Evolutionary conservation across 768 basidiomycete genomes (phyloP).

Genomic region (Chalciporus piperatus): DNA sequence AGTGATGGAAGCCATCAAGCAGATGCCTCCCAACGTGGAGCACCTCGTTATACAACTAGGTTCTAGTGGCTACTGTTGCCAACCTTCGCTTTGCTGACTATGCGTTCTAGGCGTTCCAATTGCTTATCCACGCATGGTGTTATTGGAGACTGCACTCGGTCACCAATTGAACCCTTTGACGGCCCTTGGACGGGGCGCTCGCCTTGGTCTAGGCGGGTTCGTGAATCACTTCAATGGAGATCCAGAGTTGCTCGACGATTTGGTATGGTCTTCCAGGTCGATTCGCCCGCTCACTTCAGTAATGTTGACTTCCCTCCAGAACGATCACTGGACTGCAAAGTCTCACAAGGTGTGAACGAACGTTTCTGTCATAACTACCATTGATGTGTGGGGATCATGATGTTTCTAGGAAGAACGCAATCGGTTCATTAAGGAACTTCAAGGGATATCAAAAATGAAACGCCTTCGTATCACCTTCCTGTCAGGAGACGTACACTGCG

Average conservation of each 20-base stretch:
- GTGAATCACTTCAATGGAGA: constrained; percentile 91
- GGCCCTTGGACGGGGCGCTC: constrained; percentile 65
- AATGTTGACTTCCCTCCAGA: constrained; percentile 60
- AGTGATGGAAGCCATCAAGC: constrained; percentile 60
- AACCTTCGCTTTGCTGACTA: not conserved
- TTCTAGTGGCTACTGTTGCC: constrained; percentile 16
- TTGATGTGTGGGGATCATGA: not conserved
- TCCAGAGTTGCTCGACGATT: constrained; percentile 90
- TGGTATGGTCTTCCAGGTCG: constrained; percentile 44
- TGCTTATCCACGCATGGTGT: constrained; percentile 92
- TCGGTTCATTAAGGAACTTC: constrained; percentile 77
- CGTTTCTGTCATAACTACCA: not conserved
- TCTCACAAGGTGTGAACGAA: constrained; percentile 58
- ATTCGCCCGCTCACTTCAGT: constrained; percentile 23
- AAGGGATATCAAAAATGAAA: constrained; percentile 62
- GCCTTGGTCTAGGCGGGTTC: constrained; percentile 70
- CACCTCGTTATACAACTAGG: constrained; percentile 86
- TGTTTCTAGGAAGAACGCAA: constrained; percentile 79
- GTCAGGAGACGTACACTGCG: constrained; percentile 92
- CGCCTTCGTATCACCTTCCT: constrained; percentile 78
- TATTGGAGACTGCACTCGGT: constrained; percentile 75
- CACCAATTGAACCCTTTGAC: constrained; percentile 84
- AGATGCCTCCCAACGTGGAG: constrained; percentile 64
- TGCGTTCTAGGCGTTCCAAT: constrained; percentile 61
- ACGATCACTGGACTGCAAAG: constrained; percentile 91